These are phyloP conservation scores for Sporothrix humicola DNA, from an alignment of 2,329 filamentous ascomycete genomes.

Conservation along the genomic window DNA sequence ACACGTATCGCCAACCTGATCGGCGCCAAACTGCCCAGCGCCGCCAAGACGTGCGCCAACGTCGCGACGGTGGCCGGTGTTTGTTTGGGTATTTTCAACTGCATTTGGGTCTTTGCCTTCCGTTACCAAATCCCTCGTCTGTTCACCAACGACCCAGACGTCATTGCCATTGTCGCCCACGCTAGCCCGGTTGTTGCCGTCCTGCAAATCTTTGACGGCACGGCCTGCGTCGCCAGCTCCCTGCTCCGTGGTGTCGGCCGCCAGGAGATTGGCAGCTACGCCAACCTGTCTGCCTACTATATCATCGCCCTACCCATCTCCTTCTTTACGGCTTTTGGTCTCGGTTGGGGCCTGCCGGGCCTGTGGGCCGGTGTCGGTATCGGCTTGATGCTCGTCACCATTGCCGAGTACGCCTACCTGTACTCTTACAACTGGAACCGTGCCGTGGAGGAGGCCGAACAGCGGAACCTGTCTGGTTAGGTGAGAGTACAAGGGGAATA, in stretches of 20 bases:
- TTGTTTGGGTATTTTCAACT: constrained; percentile 79
- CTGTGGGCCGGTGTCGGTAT: constrained; percentile 81
- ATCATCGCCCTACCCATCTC: constrained; percentile 82
- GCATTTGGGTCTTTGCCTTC: constrained; percentile 70
- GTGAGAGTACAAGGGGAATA: neutral
- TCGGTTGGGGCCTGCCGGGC: constrained; percentile 77
- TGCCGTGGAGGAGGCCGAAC: constrained; percentile 59
- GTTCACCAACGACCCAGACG: constrained; percentile 75
- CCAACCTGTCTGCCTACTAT: constrained; percentile 88
- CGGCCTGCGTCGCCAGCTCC: constrained; percentile 81
- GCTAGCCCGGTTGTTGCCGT: constrained; percentile 82
- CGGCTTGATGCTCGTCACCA: constrained; percentile 67
- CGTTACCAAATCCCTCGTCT: constrained; percentile 76
- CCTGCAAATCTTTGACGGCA: constrained; percentile 87
- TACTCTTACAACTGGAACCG: constrained; percentile 59
- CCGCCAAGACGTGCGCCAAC: constrained; percentile 79
- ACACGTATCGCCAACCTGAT: constrained; percentile 92
- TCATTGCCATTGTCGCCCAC: constrained; percentile 69
- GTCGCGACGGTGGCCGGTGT: constrained; percentile 72
- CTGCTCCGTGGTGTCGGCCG: constrained; percentile 84
- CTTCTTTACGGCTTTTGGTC: constrained; percentile 76
- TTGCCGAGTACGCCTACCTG: constrained; percentile 60
- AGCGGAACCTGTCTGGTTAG: constrained; percentile 50
- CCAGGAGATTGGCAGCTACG: constrained; percentile 87
- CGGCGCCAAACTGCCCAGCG: constrained; percentile 79